Evolutionary conservation across 192 early-diverging fungal species (phyloP).

Genomic region (Backusella australiensis): DNA sequence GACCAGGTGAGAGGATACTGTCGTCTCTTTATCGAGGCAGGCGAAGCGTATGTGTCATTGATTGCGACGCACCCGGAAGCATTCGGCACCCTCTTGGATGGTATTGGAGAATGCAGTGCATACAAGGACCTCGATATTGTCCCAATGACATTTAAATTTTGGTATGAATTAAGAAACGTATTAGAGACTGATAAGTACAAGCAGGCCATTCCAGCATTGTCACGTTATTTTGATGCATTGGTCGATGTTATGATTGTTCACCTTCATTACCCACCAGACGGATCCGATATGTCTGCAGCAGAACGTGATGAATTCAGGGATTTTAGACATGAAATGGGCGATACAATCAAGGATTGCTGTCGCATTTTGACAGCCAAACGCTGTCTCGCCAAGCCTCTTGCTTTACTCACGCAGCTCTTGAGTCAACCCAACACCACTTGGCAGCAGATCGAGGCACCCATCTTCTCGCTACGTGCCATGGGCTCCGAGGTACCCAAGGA

Average conservation of each 20-base stretch:
- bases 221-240: slow-evolving; percentile 60
- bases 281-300: slow-evolving; percentile 68
- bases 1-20: slow-evolving; percentile 81
- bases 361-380: slow-evolving; percentile 73
- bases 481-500: slow-evolving; percentile 73
- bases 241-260: slow-evolving; percentile 86
- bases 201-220: slow-evolving; percentile 53
- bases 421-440: slow-evolving; percentile 51
- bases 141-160: slow-evolving; percentile 89
- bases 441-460: slow-evolving; percentile 94
- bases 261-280: slow-evolving; percentile 81
- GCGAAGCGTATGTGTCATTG: slow-evolving; percentile 79
- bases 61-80: slow-evolving; percentile 66
- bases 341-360: slow-evolving; percentile 95
- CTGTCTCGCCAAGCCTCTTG: slow-evolving; percentile 68
- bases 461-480: slow-evolving; percentile 94
- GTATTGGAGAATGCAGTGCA: slow-evolving; percentile 79
- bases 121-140: slow-evolving; percentile 83
- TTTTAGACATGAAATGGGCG: slow-evolving; percentile 95
- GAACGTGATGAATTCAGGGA: slow-evolving; percentile 97
- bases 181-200: slow-evolving; percentile 46
- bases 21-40: slow-evolving; percentile 87
- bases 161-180: slow-evolving; percentile 77
- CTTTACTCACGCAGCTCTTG: slow-evolving; percentile 46
- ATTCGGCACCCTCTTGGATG: slow-evolving; percentile 75